Evolutionary conservation across 192 early-diverging fungal genomes (phyloP).

Genomic region (Rhizoclosmatium sp.): DNA sequence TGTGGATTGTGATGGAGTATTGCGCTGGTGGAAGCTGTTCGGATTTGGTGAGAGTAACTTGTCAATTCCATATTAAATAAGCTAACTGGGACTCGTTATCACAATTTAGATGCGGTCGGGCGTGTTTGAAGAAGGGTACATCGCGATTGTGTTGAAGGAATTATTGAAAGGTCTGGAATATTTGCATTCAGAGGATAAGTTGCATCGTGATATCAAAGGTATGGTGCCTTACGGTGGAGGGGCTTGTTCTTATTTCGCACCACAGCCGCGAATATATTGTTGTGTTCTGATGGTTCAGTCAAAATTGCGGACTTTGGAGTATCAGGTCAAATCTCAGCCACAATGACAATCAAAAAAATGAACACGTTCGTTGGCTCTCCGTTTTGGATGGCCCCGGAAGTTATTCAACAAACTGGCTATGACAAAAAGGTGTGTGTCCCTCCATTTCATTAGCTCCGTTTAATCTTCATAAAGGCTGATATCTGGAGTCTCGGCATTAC

Average conservation of each 20-base stretch:
- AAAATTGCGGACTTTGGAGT: slow-evolving; percentile 99
- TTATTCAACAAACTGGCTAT: slow-evolving; percentile 94
- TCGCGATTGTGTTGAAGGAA: slow-evolving; percentile 91
- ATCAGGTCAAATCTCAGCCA: slow-evolving; percentile 90
- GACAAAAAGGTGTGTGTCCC: slow-evolving; percentile 73
- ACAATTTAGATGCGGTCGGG: slow-evolving; percentile 82
- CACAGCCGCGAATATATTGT: slow-evolving; percentile 81
- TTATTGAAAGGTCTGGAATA: slow-evolving; percentile 90
- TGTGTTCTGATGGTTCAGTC: slow-evolving; percentile 79
- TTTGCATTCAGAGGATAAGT: slow-evolving; percentile 88
- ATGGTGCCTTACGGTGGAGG: background rate
- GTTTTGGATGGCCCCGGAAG: slow-evolving; percentile 91
- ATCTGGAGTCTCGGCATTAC: slow-evolving; percentile 99
- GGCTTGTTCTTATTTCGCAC: background rate
- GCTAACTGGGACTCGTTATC: background rate
- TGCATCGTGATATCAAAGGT: slow-evolving; percentile 86
- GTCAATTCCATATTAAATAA: background rate
- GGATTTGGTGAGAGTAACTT: slow-evolving; percentile 74
- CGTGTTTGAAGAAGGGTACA: slow-evolving; percentile 83
- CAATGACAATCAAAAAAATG: slow-evolving; percentile 82
- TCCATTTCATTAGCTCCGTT: background rate
- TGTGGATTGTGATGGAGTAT: slow-evolving; percentile 99
- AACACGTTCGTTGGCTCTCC: slow-evolving; percentile 99
- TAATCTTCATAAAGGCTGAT: slow-evolving; percentile 74
- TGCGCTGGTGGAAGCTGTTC: slow-evolving; percentile 94